Base-by-base conservation (phyloP, 1,139 yeast genomes). In the Trichomonascaceae sp. region DNA sequence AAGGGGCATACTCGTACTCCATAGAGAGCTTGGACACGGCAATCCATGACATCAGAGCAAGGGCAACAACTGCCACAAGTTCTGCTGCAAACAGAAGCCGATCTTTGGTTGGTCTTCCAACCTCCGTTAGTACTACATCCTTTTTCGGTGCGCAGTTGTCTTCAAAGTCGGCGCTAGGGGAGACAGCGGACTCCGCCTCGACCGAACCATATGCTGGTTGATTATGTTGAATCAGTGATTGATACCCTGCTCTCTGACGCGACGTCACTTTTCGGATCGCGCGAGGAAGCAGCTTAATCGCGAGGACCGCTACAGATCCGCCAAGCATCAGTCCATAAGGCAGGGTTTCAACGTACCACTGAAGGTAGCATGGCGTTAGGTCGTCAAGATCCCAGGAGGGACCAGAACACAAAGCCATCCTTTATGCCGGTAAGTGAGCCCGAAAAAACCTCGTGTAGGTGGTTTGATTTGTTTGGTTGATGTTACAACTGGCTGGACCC, bases 1-100 rank as follows among this genome's bases (percentile, higher is more conserved):
- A 42, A 8, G 49, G 43, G 4, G 58, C 41, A 9, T 58, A 64
- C 44, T 71, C 74, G 5, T 51, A 44, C 6, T 52, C 43, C 26
- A 69, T 54, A n/a, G 49, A 55, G 2, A 59, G 46, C 33, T 65
- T 47, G 35, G 61, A 43, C 32, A 61, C 34, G 37, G 77, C 52
- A 34, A 64, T 43, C 0, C 60, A 13, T 9, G 46, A 33, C 17
- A 48, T 34, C 5, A 42, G 45, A 3, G 43, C 35, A 29, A 43
- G 45, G 13, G 43, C 37, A 5, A 44, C 42, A 4, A 44, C 48
- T 23, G 39, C 34, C 9, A 50, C 23, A 8, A 45, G 38, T 30
- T 52, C 57, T 11, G 41, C 17, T n/a, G 47, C 51, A 5, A 52
- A 42, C 13, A 52, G 40, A 16, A 47, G 31, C 14, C 52, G 39